Percentiles rank a stretch among this genome's conserved stretches.
These are phyloP conservation scores for Phytophthora quininea DNA, from an alignment of 352 stramenopile species.

Conservation along the genomic window DNA sequence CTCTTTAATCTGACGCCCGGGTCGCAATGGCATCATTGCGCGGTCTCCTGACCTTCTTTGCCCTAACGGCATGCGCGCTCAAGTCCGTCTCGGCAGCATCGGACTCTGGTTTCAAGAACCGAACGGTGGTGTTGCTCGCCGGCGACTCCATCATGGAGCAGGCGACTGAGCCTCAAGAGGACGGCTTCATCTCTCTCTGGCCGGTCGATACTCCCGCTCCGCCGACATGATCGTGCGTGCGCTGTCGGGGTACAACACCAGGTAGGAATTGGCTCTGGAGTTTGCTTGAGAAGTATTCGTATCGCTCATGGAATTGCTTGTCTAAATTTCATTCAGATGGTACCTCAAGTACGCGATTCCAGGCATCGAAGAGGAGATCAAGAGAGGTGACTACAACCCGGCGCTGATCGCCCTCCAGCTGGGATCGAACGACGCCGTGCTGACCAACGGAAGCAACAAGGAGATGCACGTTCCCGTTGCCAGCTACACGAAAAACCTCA, in stretches of 20 bases:
- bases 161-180: constrained; percentile 26
- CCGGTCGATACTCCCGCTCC: constrained; percentile 37
- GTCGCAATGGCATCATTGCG: too few species aligned
- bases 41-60: too few species aligned
- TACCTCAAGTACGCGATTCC: constrained; percentile 17
- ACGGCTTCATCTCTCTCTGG: constrained; percentile 41
- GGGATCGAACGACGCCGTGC: constrained; percentile 58
- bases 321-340: constrained; percentile 7
- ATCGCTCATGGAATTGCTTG: too few species aligned
- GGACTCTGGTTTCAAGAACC: constrained; percentile 12
- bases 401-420: constrained; percentile 53
- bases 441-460: constrained; percentile 20
- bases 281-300: too few species aligned
- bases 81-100: background rate
- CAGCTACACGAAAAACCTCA: constrained; percentile 47
- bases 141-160: constrained; percentile 54
- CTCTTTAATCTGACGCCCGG: too few species aligned
- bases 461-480: constrained; percentile 45
- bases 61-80: too few species aligned
- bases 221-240: constrained; percentile 50
- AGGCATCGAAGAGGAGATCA: constrained; percentile 38
- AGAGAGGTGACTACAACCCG: constrained; percentile 10
- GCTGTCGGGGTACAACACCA: constrained; percentile 44
- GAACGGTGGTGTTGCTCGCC: constrained; percentile 35
- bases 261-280: background rate